phyloP scores from a whole-genome alignment of 192 early-diverging fungal species.

The Linnemannia schmuckeri region DNA sequence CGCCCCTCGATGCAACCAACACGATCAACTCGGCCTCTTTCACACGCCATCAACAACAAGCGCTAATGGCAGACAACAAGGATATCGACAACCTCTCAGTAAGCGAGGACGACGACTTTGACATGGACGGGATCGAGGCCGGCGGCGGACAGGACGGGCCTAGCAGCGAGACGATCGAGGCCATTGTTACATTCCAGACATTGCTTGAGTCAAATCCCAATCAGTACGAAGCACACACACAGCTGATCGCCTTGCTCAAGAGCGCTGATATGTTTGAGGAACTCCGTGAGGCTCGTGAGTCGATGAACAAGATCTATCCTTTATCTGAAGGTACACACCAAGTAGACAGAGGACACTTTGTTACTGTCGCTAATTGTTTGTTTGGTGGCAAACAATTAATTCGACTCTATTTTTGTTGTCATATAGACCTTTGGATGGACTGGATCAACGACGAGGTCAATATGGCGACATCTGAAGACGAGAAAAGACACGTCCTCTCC shows the following conservation, averaged over 20 bases:
- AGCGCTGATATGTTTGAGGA: conserved; percentile 58
- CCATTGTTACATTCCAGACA: conserved; percentile 18
- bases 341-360: not conserved
- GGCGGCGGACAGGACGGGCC: not conserved
- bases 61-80: not conserved
- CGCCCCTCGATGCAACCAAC: not conserved
- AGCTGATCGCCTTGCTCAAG: conserved; percentile 60
- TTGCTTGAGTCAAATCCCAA: conserved; percentile 50
- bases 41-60: not conserved
- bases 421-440: conserved; percentile 76
- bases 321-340: conserved; percentile 68
- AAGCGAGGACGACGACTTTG: conserved; percentile 24
- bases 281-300: conserved; percentile 65
- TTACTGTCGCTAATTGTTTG: not conserved
- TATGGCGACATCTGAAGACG: conserved; percentile 59
- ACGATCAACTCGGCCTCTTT: not conserved
- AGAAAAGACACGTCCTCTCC: conserved; percentile 60
- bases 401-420: not conserved
- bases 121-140: conserved; percentile 21
- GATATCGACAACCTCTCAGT: conserved; percentile 19
- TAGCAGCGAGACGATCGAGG: conserved; percentile 16
- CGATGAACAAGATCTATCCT: conserved; percentile 71
- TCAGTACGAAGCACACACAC: conserved; percentile 68
- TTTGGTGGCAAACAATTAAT: not conserved
- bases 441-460: conserved; percentile 78